phyloP scores from a whole-genome alignment of 1,284 basidiomycete species.

The Apiotrichum akiyoshidainum region DNA sequence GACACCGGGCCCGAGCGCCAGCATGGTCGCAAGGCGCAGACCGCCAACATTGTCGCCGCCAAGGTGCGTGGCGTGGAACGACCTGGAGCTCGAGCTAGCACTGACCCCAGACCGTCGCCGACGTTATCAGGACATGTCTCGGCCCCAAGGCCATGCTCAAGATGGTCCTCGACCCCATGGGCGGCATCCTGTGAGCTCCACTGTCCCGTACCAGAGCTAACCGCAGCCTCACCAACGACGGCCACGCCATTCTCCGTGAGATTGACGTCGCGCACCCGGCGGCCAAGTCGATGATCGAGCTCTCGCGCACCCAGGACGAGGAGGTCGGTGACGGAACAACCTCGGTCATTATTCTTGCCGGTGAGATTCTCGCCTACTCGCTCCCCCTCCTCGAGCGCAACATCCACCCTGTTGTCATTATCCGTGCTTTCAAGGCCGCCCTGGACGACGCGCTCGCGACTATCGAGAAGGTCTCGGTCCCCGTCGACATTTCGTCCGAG shows the following conservation, averaged over 20 bases:
- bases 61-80: conserved; percentile 61
- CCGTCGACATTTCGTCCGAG: conserved; percentile 83
- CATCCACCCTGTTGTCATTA: conserved; percentile 98
- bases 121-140: conserved; percentile 97
- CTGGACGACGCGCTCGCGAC: conserved; percentile 86
- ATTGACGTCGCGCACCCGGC: conserved; percentile 98
- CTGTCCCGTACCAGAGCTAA: too few species aligned
- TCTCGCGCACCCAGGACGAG: conserved; percentile 93
- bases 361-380: conserved; percentile 38
- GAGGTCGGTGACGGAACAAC: conserved; percentile 98
- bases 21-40: conserved; percentile 90
- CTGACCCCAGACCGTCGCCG: conserved; percentile 78
- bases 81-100: neutral
- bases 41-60: conserved; percentile 94
- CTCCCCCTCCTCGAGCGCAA: conserved; percentile 77
- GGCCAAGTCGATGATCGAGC: conserved; percentile 99
- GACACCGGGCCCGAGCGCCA: conserved; percentile 91
- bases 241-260: conserved; percentile 94
- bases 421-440: conserved; percentile 94
- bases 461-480: conserved; percentile 70
- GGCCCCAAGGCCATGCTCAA: conserved; percentile 98
- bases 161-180: conserved; percentile 99
- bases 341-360: conserved; percentile 77
- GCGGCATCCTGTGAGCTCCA: conserved; percentile 77
- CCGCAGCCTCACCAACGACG: conserved; percentile 86